Conservation (phyloP, 1,139 yeast genomes). For the Geotrichum candidum region DNA sequence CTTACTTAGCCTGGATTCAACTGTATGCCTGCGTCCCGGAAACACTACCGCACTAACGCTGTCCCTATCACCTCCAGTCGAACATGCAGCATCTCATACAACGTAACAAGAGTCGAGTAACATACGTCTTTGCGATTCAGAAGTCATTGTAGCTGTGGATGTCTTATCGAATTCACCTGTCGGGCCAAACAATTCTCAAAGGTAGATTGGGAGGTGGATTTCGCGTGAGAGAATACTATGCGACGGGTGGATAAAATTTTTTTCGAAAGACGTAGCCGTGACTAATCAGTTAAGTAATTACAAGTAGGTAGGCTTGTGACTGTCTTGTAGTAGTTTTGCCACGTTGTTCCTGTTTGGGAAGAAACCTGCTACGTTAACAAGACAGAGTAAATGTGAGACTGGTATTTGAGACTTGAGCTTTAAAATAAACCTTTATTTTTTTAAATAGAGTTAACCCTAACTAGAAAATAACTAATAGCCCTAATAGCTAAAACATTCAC, state of each 20-base stretch:
- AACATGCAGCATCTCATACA: neutral
- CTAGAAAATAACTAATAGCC: neutral
- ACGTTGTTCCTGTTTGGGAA: neutral
- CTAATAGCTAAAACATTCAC: neutral
- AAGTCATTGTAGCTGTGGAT: slow-evolving; percentile 18
- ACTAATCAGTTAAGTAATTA: neutral
- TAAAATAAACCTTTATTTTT: neutral
- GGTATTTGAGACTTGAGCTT: neutral
- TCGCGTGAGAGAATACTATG: slow-evolving; percentile 1
- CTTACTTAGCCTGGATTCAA: neutral
- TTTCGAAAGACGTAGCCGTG: neutral
- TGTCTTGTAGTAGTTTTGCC: neutral
- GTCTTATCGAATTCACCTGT: slow-evolving; percentile 18
- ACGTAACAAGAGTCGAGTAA: slow-evolving; percentile 2
- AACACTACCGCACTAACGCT: neutral
- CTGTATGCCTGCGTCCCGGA: neutral
- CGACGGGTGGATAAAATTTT: neutral
- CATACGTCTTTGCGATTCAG: slow-evolving; percentile 19
- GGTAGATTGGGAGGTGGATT: slow-evolving; percentile 8
- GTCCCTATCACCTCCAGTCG: neutral
- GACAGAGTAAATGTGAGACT: neutral
- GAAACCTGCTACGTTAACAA: neutral
- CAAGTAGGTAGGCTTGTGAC: neutral
- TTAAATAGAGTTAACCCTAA: neutral
- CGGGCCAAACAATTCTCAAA: slow-evolving; percentile 13